phyloP scores from a whole-genome alignment of 805 yeast genomes.

The Candida andamanensis region DNA sequence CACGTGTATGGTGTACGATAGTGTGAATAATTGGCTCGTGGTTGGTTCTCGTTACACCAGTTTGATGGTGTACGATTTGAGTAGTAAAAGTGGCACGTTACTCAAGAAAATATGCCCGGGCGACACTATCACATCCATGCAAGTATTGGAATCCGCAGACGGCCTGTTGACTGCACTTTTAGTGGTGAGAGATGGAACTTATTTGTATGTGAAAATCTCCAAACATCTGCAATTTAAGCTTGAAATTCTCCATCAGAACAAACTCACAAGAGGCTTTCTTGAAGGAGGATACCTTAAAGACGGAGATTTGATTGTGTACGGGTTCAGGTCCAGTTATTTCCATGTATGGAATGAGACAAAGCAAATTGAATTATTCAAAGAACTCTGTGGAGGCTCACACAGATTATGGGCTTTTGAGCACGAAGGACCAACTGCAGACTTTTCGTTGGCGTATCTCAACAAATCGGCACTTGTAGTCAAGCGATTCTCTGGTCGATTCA shows the following conservation, averaged over 20 bases:
- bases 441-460: slow-evolving; percentile 52
- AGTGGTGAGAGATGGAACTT: slow-evolving; percentile 66
- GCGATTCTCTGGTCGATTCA: slow-evolving; percentile 16
- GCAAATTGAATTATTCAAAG: slow-evolving; percentile 64
- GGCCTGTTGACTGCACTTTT: slow-evolving; percentile 28
- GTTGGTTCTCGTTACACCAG: slow-evolving; percentile 74
- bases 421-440: slow-evolving; percentile 1
- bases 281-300: slow-evolving; percentile 60
- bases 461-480: slow-evolving; percentile 42
- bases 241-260: slow-evolving; percentile 46
- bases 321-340: slow-evolving; percentile 77
- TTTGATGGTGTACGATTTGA: slow-evolving; percentile 49
- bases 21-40: slow-evolving; percentile 36
- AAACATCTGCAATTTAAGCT: slow-evolving; percentile 13
- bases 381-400: slow-evolving; percentile 88
- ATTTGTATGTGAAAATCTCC: slow-evolving; percentile 33
- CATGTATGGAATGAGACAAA: slow-evolving; percentile 78
- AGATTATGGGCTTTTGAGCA: slow-evolving; percentile 65
- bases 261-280: slow-evolving; percentile 67
- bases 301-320: slow-evolving; percentile 54
- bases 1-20: slow-evolving; percentile 49
- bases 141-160: slow-evolving; percentile 22
- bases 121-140: slow-evolving; percentile 61
- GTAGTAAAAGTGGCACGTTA: slow-evolving; percentile 15
- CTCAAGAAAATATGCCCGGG: slow-evolving; percentile 55